Base-by-base conservation (phyloP, 2,329 filamentous ascomycete species). In the Botrytis pseudocinerea region DNA sequence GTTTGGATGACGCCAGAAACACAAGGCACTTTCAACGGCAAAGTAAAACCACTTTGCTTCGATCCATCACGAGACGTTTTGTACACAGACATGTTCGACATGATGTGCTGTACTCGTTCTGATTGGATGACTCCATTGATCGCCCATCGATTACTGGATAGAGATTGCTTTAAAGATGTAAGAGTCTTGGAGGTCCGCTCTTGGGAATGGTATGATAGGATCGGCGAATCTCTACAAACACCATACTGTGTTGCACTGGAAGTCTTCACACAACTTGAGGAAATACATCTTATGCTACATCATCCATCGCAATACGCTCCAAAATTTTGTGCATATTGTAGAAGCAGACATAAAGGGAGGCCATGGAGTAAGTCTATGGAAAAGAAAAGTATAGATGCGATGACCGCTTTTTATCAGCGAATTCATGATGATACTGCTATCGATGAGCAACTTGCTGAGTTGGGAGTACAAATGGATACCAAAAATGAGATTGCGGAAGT, bases 141-240 rank as follows among this genome's bases (percentile, higher is more conserved):
- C 20, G 32, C 10, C 57, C 5, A 48, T 35, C 42, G 62, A 40
- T 61, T 32, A 2, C 18, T 63, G 25, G 12, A 44, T 4, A 63
- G 40, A 28, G 62, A 65, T 14, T 25, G 20, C 42, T 65, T 48
- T 9, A 16, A 35, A 46, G 28, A 35, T 35, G 42, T 64, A 7
- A 46, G 28, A n/a, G n/a, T 64, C 32, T 25, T 64, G 62, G 40
- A 64, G n/a, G n/a, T 64, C 46, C 42, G 42, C 28, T 64, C n/a
- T 35, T 35, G n/a, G 62, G 18, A 28, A 35, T 22, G 18, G 42
- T 2, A 28, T 8, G 18, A 46, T 28, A 8, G 10, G 2, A 64
- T 64, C 7, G n/a, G 42, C 18, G 4, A 64, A 64, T 64, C n/a
- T 44, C 61, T 60, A 1, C 9, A 18, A 18, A 44, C 8, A 25